Conservation (phyloP, 2,329 filamentous ascomycete species). For the Penicillium sp. region DNA sequence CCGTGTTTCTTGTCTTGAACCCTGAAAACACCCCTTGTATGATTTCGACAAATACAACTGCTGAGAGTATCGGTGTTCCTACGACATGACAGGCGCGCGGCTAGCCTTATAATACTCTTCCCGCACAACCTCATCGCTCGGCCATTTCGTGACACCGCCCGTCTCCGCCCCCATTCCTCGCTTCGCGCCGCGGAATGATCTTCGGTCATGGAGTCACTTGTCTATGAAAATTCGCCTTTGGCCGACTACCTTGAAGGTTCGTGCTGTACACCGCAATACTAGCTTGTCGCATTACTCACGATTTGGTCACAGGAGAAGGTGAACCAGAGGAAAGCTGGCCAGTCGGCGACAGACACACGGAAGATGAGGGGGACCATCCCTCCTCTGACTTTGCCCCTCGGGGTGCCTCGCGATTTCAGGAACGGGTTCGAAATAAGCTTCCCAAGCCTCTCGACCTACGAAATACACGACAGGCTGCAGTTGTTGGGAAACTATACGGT, state of each 20-base stretch:
- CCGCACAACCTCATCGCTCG: conserved; percentile 88
- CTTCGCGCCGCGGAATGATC: conserved; percentile 30
- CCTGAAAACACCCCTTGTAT: background rate
- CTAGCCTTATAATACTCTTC: conserved; percentile 77
- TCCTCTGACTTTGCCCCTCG: conserved; percentile 50
- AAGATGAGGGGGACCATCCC: conserved; percentile 30
- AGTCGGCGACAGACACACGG: conserved; percentile 30
- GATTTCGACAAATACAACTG: background rate
- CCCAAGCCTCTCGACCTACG: conserved; percentile 48
- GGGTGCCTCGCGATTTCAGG: conserved; percentile 50
- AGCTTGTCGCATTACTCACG: conserved; percentile 8
- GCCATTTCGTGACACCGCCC: conserved; percentile 10
- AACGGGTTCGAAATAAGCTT: conserved; percentile 50
- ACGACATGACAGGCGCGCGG: conserved; percentile 60
- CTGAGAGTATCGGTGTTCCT: conserved; percentile 6
- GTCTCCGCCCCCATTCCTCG: conserved; percentile 18
- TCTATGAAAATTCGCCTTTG: conserved; percentile 83
- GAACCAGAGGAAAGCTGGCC: conserved; percentile 44
- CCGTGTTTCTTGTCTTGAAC: conserved; percentile 5
- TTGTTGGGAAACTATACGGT: conserved; percentile 44
- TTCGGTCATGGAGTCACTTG: conserved; percentile 75
- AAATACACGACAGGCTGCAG: conserved; percentile 29
- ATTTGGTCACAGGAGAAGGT: conserved; percentile 43
- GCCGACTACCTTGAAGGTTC: conserved; percentile 86
- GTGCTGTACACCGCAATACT: conserved; percentile 24